Percentiles rank a stretch among this genome's conserved stretches.
Evolutionary conservation across 2,329 filamentous ascomycete genomes (phyloP).

Genomic region (Phyllosticta citribraziliensis): DNA sequence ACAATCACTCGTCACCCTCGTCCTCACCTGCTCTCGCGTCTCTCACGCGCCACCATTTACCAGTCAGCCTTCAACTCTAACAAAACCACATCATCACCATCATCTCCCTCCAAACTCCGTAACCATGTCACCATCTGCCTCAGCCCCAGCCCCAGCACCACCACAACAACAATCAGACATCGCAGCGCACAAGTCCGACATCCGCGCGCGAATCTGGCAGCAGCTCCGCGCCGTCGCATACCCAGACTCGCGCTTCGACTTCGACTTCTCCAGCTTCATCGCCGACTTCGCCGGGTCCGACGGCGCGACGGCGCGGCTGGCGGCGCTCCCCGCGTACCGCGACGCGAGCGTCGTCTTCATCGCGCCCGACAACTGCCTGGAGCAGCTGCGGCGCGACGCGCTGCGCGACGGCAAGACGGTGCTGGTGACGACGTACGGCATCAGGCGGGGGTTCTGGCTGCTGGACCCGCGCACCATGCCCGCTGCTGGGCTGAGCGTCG

Average conservation of each 20-base stretch:
- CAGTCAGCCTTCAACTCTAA: not conserved
- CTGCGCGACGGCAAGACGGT: slow-evolving; percentile 33
- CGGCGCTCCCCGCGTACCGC: slow-evolving; percentile 24
- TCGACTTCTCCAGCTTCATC: slow-evolving; percentile 35
- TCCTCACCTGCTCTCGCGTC: not conserved
- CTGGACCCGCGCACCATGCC: too few relatives aligned
- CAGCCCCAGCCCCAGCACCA: too few relatives aligned
- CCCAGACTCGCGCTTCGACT: slow-evolving; percentile 36
- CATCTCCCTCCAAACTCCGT: not conserved
- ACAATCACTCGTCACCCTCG: not conserved
- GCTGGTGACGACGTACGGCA: slow-evolving; percentile 33
- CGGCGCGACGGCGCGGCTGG: slow-evolving; percentile 23
- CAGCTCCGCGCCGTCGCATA: slow-evolving; percentile 29
- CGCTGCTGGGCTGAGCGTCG: too few relatives aligned
- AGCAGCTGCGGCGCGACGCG: slow-evolving; percentile 29
- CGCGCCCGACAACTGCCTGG: slow-evolving; percentile 37
- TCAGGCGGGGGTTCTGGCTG: slow-evolving; percentile 33
- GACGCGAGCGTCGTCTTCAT: slow-evolving; percentile 28
- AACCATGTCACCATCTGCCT: not conserved
- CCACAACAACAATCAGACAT: not conserved
- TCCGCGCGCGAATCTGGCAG: slow-evolving; percentile 25
- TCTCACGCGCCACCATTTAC: not conserved
- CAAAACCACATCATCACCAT: too few relatives aligned
- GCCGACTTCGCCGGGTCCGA: slow-evolving; percentile 33
- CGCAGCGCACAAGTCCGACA: slow-evolving; percentile 9